Evolutionary conservation across 768 basidiomycete species (phyloP), one percentile per base, ranked within the genome.

Genomic region (Termitomyces sp.): DNA sequence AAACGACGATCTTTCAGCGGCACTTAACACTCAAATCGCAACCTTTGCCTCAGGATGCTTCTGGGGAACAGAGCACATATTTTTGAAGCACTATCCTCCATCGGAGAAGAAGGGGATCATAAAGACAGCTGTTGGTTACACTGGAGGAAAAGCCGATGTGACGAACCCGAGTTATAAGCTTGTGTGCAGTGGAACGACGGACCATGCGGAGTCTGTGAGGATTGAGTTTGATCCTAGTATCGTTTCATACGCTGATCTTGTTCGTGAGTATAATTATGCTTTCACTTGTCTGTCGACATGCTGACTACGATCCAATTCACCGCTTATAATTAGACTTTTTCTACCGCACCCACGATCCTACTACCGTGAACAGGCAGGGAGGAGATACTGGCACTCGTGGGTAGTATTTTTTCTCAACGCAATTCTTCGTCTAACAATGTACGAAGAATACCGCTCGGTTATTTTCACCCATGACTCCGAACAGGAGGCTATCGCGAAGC

Each of bases 301-400:
- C 38, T 50, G 52, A 57, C 23, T 20, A 23, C 32, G 16, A 20
- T 12, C 23, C 36, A 3, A 35, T 35, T 11, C 10, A 1, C 11
- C 15, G 33, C 13, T 35, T 32, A 15, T 92, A 96, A 70, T 95
- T 32, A 15, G 93, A 96, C 70, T 95, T 94, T 76, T 96, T 96
- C 72, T 96, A 94, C 69, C 82, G 96, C 43, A 92, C 91, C 0
- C 95, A 98, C 63, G 94, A 97, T 60, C 92, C 95, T 3, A 96
- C 94, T 39, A 90, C 91, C 0, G 64, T 78, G 52, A 86, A 96
- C 68, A 73, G 78, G 13, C 94, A 96, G 67, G 94, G 94, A 27
- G 76, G 63, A 1, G 93, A 96, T 63, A 65, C 64, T 3, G 94
- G 94, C 18, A 83, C 84, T 27, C 94, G 92, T 94, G 64, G 59